Evolutionary conservation across 768 basidiomycete genomes (phyloP).

Genomic region (Tylopilus rubrobrunneus): DNA sequence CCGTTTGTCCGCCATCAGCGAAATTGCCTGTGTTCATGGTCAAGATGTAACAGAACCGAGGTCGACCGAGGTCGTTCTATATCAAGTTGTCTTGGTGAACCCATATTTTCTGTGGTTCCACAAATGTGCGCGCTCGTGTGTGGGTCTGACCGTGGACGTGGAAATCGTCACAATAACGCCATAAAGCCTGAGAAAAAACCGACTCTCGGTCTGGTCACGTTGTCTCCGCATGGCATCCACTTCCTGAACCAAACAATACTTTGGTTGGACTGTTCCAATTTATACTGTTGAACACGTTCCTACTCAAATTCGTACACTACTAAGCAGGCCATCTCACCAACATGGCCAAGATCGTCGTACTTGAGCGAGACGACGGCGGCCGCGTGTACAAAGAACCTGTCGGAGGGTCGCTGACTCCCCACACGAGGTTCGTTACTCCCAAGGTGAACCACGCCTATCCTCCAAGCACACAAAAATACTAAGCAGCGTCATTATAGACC

Average conservation of each 20-base stretch:
- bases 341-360: conserved; percentile 7
- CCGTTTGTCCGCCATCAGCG: not conserved
- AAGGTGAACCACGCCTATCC: conserved; percentile 14
- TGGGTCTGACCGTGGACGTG: conserved; percentile 4
- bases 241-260: too few relatives aligned
- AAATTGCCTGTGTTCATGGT: not conserved
- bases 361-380: conserved; percentile 22
- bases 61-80: not conserved
- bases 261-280: too few relatives aligned
- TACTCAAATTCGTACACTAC: not conserved
- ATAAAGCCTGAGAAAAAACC: conserved; percentile 14
- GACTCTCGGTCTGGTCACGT: too few relatives aligned
- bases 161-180: conserved; percentile 20
- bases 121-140: not conserved
- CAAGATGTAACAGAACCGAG: not conserved
- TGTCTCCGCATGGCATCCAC: too few relatives aligned
- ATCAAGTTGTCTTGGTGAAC: not conserved
- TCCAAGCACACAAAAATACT: conserved; percentile 1
- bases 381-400: conserved; percentile 17
- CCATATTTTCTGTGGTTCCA: conserved; percentile 10
- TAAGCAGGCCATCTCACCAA: not conserved
- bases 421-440: not conserved
- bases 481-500: conserved; percentile 4
- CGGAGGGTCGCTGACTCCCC: not conserved
- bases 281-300: not conserved